Base-by-base conservation (phyloP, 2,329 filamentous ascomycete species). In the Aureobasidium melanogenum region DNA sequence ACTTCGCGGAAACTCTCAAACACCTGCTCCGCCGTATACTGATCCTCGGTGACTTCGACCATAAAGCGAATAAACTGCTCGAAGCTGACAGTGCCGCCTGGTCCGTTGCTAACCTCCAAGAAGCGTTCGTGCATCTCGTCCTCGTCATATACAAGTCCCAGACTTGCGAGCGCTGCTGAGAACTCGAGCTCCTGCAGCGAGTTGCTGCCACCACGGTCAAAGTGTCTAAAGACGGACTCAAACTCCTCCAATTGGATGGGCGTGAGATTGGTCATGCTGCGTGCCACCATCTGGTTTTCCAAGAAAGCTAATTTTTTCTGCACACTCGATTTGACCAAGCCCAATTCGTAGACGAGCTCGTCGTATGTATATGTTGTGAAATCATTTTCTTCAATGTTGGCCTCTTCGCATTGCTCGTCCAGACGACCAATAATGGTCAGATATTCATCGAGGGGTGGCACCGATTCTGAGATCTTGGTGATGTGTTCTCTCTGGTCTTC, bases 51-150 rank as follows among this genome's bases (percentile, higher is more conserved):
- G 54, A 97, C 94, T 68, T 96, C 91, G 51, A 99, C 94, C 94
- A 99, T 99, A 81, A 99, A 99, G 41, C 90, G 87, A 73, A 99
- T 99, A 72, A 99, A 99, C 75, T 97, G 93, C 77, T 99, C 94
- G 71, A 99, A 99, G 5, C 89, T 94, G 56, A 99, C 94, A 50
- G 62, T 67, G 66, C 88, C 84, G 73, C 87, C 88, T 66, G 80
- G 83, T 38, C 85, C 91, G 39, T 84, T 85, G 65, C 89, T 92
- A n/a, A 92, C 95, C 59, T 93, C 88, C 55, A 88, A 71, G 75
- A 97, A 99, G 68, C 93, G 93, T 58, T 93, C 87, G 73, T 97
- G 93, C 94, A 97, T 99, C 78, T 99, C 94, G 28, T 93, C 88
- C 72, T 97, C 94, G 67, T 95, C 94, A 71, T 97, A 99, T 5